These are phyloP conservation scores for Daldinia sp. DNA, from an alignment of 2,329 filamentous ascomycete species.

Conservation along the genomic window DNA sequence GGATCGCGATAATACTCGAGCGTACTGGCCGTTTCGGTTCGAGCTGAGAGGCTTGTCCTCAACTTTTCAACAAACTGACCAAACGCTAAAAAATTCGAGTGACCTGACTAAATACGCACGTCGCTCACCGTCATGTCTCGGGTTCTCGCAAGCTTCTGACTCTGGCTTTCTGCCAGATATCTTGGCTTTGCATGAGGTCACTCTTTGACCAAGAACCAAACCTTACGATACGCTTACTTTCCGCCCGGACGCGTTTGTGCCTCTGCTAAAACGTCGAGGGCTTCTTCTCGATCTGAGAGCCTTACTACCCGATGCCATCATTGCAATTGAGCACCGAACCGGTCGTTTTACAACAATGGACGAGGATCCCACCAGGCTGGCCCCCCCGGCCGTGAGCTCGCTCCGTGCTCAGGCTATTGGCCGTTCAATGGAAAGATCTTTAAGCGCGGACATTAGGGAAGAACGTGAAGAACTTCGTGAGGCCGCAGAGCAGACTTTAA, in stretches of 20 bases:
- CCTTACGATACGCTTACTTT: slow-evolving; percentile 40
- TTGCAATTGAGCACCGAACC: slow-evolving; percentile 48
- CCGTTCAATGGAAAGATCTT: slow-evolving; percentile 70
- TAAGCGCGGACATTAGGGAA: slow-evolving; percentile 91
- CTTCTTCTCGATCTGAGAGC: slow-evolving; percentile 31
- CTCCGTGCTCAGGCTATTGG: slow-evolving; percentile 63
- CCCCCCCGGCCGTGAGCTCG: slow-evolving; percentile 65
- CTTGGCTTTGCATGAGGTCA: slow-evolving; percentile 50
- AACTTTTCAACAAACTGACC: slow-evolving; percentile 10
- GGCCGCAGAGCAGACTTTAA: slow-evolving; percentile 95
- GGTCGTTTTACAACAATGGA: slow-evolving; percentile 59
- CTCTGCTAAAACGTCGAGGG: slow-evolving; percentile 29
- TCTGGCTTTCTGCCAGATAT: slow-evolving; percentile 56
- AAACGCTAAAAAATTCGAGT: slow-evolving; percentile 26
- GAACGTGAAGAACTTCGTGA: slow-evolving; percentile 94
- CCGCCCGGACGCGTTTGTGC: slow-evolving; percentile 48
- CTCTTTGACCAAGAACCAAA: slow-evolving; percentile 43
- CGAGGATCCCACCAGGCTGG: slow-evolving; percentile 58
- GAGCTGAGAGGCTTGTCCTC: slow-evolving; percentile 45
- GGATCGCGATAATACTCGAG: slow-evolving; percentile 40
- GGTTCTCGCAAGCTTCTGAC: slow-evolving; percentile 54
- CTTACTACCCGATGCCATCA: slow-evolving; percentile 53
- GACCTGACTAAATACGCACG: slow-evolving; percentile 42
- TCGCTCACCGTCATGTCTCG: slow-evolving; percentile 55
- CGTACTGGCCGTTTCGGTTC: slow-evolving; percentile 36